Conservation (phyloP, 2,329 filamentous ascomycete species). For the Emergomyces pasteurianus region DNA sequence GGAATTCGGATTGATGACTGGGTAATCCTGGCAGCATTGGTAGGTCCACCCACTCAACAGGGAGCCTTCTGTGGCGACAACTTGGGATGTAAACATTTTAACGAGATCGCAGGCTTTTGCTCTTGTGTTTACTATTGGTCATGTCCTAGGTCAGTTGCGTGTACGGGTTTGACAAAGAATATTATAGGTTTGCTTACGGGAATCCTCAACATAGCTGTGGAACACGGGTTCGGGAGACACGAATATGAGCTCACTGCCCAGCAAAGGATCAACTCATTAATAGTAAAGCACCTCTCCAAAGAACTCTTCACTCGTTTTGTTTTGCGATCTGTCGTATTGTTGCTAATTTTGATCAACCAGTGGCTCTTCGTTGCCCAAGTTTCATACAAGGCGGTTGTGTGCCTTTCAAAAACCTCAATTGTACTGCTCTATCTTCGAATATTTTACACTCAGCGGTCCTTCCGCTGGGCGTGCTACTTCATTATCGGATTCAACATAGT, state of each 20-base stretch:
- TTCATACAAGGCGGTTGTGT: neutral
- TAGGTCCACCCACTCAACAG: neutral
- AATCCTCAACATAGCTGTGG: neutral
- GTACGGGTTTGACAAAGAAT: neutral
- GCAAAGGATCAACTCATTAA: neutral
- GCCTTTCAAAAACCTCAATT: conserved; percentile 4
- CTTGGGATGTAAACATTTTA: neutral
- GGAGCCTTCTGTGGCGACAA: neutral
- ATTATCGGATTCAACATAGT: conserved; percentile 2
- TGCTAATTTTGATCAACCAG: neutral
- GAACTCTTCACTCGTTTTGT: neutral
- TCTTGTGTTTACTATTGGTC: neutral
- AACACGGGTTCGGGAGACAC: neutral
- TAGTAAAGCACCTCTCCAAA: neutral
- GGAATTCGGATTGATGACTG: neutral
- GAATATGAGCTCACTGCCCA: neutral
- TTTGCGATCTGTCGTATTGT: neutral
- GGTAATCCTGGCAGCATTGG: neutral
- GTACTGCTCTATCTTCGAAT: conserved; percentile 7
- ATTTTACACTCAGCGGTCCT: conserved; percentile 2
- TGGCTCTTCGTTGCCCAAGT: neutral
- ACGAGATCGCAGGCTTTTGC: neutral
- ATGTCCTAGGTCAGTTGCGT: neutral
- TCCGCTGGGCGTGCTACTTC: conserved; percentile 4
- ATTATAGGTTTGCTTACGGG: neutral